Evolutionary conservation across 2,329 filamentous ascomycete genomes (phyloP), one percentile per base, ranked within the genome.

Genomic region (Metarhizium sp.): DNA sequence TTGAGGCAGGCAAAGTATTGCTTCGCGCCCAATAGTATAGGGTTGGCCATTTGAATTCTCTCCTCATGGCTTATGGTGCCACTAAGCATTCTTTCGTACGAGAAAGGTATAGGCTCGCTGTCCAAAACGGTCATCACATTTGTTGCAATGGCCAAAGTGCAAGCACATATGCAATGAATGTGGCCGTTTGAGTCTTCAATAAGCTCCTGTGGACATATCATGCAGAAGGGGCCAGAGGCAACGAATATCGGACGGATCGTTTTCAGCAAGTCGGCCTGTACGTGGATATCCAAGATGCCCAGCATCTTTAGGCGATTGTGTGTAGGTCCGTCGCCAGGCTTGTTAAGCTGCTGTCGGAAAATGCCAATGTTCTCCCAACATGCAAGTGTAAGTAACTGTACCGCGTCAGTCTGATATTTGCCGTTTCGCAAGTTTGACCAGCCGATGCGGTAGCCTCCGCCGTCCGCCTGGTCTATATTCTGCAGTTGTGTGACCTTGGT

Each of bases 271-370:
- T n/a, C 34, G 10, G 16, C 30, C 20, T 49, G 16, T 18, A 50
- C 14, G 16, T 54, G 30, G 6, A 54, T 50, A n/a, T 54, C 52
- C 3, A 54, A 20, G 11, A 54, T 38, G 18, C 16, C 45, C 7
- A 54, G 52, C 7, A 54, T 54, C 52, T 54, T 54, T 6, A 54
- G 52, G 6, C 52, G 52, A 30, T 54, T 54, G 46, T 54, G 46
- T 6, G 52, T 54, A 1, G 52, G 52, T 25, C 40, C 7, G 10
- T 5, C 1, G 7, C 43, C 29, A 13, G 29, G n/a, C n/a, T 50
- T 50, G 30, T 34, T 34, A 11, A 54, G 45, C 36, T 54, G 52
- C 6, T 50, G 29, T 43, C 43, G 43, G 50, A 54, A 54, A 7
- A 40, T 14, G 32, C 52, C 52, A 16, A 54, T 34, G 8, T 36